Evolutionary conservation across 305 asterid species (phyloP).

Genomic region (Fraxinus xanthoxyloides): DNA sequence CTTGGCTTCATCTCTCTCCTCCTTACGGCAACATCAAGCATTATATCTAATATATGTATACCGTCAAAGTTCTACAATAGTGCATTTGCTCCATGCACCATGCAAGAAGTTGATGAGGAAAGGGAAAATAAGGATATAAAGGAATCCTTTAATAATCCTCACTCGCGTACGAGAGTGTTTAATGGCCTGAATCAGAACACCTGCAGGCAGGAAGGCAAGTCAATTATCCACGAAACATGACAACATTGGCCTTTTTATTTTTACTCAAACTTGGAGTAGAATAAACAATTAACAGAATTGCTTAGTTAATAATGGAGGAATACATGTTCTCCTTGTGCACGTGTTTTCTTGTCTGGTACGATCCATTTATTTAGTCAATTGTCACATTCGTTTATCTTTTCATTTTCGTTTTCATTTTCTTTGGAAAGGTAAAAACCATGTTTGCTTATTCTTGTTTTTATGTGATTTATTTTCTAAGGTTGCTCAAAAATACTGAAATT

Average conservation of each 20-base stretch:
- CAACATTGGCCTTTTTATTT: background rate
- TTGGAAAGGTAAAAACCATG: background rate
- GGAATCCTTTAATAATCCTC: constrained; percentile 45
- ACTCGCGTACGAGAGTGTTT: constrained; percentile 52
- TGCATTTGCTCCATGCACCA: constrained; percentile 83
- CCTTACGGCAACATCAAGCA: constrained; percentile 51
- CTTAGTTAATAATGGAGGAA: background rate
- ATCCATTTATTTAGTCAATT: background rate
- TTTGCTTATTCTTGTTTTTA: background rate
- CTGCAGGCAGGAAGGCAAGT: constrained; percentile 72
- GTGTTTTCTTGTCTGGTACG: background rate
- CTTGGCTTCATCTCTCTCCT: constrained; percentile 58
- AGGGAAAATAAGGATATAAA: constrained; percentile 33
- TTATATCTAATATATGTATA: constrained; percentile 49
- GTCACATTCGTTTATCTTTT: background rate
- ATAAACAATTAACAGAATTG: background rate
- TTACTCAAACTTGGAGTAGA: background rate
- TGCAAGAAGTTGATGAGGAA: constrained; percentile 54
- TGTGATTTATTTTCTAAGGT: background rate
- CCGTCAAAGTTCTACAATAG: constrained; percentile 42
- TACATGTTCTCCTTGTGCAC: background rate
- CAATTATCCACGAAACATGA: background rate
- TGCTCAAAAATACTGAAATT: background rate
- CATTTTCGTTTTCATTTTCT: constrained; percentile 2
- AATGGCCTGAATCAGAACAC: constrained; percentile 60